Conservation (phyloP, 2,329 filamentous ascomycete species). For the Ambrosiella xylebori region DNA sequence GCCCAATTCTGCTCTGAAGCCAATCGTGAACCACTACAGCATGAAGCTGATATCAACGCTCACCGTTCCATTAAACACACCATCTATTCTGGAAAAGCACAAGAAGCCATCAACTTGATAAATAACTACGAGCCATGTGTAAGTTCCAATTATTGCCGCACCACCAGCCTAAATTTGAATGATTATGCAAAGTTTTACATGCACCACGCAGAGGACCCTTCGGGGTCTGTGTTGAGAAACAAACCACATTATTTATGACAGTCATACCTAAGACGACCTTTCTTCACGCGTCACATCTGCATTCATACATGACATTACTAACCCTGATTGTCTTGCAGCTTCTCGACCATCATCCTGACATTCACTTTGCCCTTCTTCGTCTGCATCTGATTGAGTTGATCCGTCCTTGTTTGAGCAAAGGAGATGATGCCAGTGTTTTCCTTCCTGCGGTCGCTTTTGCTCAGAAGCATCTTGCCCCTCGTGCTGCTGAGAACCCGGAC, state of each 20-base stretch:
- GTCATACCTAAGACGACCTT: not conserved
- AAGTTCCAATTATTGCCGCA: conserved; percentile 24
- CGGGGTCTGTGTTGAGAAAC: conserved; percentile 80
- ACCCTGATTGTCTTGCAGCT: conserved; percentile 39
- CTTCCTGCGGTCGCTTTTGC: conserved; percentile 71
- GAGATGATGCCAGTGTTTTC: conserved; percentile 46
- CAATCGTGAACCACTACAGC: conserved; percentile 59
- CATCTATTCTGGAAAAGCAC: conserved; percentile 73
- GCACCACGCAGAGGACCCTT: conserved; percentile 89
- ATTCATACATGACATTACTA: conserved; percentile 1
- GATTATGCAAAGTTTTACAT: conserved; percentile 95
- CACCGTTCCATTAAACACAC: conserved; percentile 69
- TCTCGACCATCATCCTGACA: conserved; percentile 59
- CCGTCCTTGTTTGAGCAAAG: conserved; percentile 48
- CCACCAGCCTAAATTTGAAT: conserved; percentile 33
- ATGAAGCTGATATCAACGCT: conserved; percentile 54
- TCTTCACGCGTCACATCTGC: too few species aligned
- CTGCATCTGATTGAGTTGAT: conserved; percentile 92
- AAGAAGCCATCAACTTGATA: conserved; percentile 67
- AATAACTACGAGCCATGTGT: conserved; percentile 89
- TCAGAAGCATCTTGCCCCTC: conserved; percentile 68
- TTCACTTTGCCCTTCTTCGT: conserved; percentile 80
- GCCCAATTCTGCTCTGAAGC: conserved; percentile 89
- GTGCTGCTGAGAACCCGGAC: conserved; percentile 61
- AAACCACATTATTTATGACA: conserved; percentile 37